Base-by-base conservation (phyloP, 257 asterid species). In the Leptodermis oblonga region DNA sequence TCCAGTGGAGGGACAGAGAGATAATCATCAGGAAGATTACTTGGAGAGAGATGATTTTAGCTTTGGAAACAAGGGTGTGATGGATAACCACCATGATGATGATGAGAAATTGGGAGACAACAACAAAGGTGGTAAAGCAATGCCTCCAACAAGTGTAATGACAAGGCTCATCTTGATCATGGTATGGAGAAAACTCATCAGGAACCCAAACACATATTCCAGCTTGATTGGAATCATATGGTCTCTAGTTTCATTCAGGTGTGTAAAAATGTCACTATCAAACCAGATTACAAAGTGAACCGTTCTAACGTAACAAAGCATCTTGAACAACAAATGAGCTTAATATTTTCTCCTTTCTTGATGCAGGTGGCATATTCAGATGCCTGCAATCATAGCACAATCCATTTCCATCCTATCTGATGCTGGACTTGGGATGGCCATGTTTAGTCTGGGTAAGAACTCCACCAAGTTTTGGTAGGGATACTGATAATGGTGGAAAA, bases 361-460 rank as follows among this genome's bases (percentile, higher is more conserved):
- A 51, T 66, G 48, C 76, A 93, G 99, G 84, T 93, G 99, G 97
- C 82, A 93, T 78, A 81, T 93, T 70, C 81, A 86, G 78, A 93
- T 93, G 99, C 99, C 99, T 71, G 96, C 91, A 39, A 86, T 93
- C 39, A 76, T 93, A 82, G 94, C 96, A 62, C 80, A 85, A 74
- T 93, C 99, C 71, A 93, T 93, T 67, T 80, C 99, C 13, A 93
- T 93, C 62, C 88, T 93, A 76, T 93, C 99, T 60, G 97, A 93
- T 84, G 99, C 99, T 77, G 99, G 99, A 12, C 96, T 93, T 63
- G 99, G 99, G 68, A 93, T 93, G 99, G 99, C 99, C 75, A 93
- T 93, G 99, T 93, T 93, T 79, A 93, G 99, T 75, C 96, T 93
- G 26, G 99, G 97, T 90, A 72, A 87, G 84, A 76, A 43, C 17